Percentiles rank a stretch among this genome's conserved stretches.
phyloP scores from a whole-genome alignment of 179 eudicot genomes.

The Actinidia arguta region DNA sequence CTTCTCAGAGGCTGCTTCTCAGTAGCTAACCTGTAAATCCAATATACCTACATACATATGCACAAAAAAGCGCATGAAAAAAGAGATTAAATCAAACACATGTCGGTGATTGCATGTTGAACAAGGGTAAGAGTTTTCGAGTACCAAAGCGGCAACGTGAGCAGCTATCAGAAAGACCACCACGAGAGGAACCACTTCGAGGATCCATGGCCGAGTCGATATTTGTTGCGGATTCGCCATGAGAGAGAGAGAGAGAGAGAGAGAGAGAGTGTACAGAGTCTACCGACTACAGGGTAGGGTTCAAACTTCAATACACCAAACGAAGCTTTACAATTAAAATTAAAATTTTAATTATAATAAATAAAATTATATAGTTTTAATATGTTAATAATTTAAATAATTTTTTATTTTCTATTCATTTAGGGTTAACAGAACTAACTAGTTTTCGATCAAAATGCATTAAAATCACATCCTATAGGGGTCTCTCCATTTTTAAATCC shows the following conservation, averaged over 20 bases:
- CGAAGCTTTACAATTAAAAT: no score
- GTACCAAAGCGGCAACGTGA: constrained; percentile 77
- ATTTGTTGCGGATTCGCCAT: constrained; percentile 42
- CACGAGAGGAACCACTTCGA: constrained; percentile 60
- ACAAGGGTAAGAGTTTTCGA: neutral
- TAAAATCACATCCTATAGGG: no score
- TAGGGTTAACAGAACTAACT: no score
- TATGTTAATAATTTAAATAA: no score
- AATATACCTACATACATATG: constrained; percentile 47
- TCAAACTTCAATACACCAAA: no score
- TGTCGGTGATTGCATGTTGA: neutral
- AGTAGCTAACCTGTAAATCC: constrained; percentile 84
- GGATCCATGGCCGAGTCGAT: constrained; percentile 52
- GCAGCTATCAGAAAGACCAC: constrained; percentile 67
- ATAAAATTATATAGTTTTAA: no score
- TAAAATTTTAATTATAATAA: no score
- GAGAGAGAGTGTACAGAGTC: no score
- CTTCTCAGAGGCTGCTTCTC: constrained; percentile 62
- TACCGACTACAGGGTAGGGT: no score
- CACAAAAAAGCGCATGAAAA: neutral
- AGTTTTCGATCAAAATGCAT: no score
- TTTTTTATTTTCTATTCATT: no score
- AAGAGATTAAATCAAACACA: neutral
- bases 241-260: neutral
- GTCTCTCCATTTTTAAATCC: no score